Base-by-base conservation (phyloP, 78 protist species). In the Dictyostelium capitatum region DNA sequence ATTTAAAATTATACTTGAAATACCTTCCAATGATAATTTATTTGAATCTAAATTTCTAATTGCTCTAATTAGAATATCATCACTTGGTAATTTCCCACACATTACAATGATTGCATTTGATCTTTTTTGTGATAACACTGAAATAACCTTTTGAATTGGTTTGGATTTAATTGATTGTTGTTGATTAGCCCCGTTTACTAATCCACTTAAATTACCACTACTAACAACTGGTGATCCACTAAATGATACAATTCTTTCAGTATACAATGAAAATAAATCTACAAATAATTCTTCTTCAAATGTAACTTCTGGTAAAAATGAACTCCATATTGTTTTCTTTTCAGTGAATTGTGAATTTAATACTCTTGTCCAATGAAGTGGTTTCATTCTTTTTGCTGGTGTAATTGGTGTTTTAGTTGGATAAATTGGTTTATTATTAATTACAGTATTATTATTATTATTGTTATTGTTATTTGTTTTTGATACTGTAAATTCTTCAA, bases 281-380 rank as follows among this genome's bases (percentile, higher is more conserved):
- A 92, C 81, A 82, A 92, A 79, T 14, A 82, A 73, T 23, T 82
- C 90, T 48, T 92, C 95, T 54, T 78, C 95, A 72, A 92, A 78
- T 25, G 37, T n/a, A 1, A 69, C 46, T 12, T 92, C 91, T 41
- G 82, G 82, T 46, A 92, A 53, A 48, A 11, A 32, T 23, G 77
- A 30, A 46, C n/a, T 73, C 95, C 95, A 92, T 28, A 92, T 57
- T 30, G 92, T 51, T 62, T 65, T 64, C 56, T 56, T 82, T 5
- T 43, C 84, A 56, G 62, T 65, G 57, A 64, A 65, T 64, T 46
- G 57, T 57, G 79, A 14, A 43, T 62, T 41, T 19, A 83, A 48
- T 20, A 83, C 14, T 67, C 95, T 82, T 11, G 57, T 92, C 95
- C 95, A 92, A 62, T 87, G 91, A 23, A 92, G 75, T 79, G 95